A percentile compares a stretch with the other conserved stretches of the same genome.
Evolutionary conservation across 306 rosid species (phyloP).

Genomic region (Cyclanthera cordifolia): DNA sequence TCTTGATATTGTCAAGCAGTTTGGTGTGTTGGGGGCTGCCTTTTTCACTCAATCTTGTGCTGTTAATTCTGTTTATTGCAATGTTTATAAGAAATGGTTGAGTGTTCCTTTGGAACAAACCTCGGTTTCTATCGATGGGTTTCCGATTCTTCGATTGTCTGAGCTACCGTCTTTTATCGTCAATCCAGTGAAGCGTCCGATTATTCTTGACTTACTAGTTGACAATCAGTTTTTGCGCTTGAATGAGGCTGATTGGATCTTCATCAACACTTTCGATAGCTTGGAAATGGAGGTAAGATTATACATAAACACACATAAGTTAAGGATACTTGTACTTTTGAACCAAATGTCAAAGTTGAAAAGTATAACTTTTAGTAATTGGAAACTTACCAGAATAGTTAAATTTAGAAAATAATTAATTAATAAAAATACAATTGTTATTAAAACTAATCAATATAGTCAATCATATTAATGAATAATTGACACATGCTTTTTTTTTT

Average conservation of each 20-base stretch:
- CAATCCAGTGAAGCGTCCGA: background rate
- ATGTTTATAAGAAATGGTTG: background rate
- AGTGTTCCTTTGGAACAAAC: background rate
- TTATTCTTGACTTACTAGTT: no score
- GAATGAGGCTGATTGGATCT: background rate
- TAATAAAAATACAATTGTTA: no score
- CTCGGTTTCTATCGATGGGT: background rate
- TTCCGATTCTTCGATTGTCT: background rate
- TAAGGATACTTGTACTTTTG: no score
- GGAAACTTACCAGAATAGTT: no score
- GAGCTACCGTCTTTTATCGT: background rate
- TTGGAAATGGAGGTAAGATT: background rate
- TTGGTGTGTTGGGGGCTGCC: constrained; percentile 13
- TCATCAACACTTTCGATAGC: background rate
- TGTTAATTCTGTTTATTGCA: constrained; percentile 15
- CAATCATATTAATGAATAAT: no score
- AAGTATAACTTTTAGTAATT: no score
- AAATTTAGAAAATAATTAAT: no score
- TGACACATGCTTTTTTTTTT: no score
- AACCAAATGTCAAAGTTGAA: no score
- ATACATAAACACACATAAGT: no score
- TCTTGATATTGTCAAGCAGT: constrained; percentile 9
- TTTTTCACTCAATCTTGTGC: constrained; percentile 22
- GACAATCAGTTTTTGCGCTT: no score
- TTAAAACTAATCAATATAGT: no score